These are phyloP conservation scores for Astragalus glycyphyllos DNA, from an alignment of 306 rosid species.

Conservation along the genomic window DNA sequence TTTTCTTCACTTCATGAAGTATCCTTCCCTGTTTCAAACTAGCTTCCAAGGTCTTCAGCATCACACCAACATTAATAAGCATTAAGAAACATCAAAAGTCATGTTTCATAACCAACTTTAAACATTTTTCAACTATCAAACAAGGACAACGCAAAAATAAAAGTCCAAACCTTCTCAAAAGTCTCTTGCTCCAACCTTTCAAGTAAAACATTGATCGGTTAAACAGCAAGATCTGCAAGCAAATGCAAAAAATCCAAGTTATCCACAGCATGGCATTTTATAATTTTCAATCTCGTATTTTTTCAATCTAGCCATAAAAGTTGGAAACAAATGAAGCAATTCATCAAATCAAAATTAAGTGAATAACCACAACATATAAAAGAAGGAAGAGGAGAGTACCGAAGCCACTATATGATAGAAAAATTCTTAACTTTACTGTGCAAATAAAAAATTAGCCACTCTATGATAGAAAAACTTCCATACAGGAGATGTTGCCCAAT, in stretches of 20 bases:
- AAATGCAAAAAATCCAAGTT: conserved; percentile 6
- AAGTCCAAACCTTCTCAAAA: conserved; percentile 69
- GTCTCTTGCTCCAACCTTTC: conserved; percentile 84
- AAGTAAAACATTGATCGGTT: conserved; percentile 64
- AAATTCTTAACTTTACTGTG: no score
- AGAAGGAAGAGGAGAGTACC: conserved; percentile 54
- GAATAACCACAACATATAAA: conserved; percentile 9
- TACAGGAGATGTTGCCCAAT: no score
- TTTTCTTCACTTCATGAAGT: no score
- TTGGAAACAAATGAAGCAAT: background rate
- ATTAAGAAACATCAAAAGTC: no score
- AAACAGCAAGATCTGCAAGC: conserved; percentile 68
- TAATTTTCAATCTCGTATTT: background rate
- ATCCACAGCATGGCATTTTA: conserved; percentile 24
- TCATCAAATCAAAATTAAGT: background rate
- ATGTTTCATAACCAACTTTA: conserved; percentile 17
- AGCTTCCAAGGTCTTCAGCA: no score
- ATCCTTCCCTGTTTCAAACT: no score
- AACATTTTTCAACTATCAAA: conserved; percentile 17
- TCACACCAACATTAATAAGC: no score
- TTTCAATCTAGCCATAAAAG: conserved; percentile 21
- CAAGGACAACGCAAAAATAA: conserved; percentile 14
- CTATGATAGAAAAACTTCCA: no score
- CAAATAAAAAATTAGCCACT: no score
- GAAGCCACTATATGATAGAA: no score